Evolutionary conservation across 441 rosid genomes (phyloP).

Genomic region (Mallotus japonicus): DNA sequence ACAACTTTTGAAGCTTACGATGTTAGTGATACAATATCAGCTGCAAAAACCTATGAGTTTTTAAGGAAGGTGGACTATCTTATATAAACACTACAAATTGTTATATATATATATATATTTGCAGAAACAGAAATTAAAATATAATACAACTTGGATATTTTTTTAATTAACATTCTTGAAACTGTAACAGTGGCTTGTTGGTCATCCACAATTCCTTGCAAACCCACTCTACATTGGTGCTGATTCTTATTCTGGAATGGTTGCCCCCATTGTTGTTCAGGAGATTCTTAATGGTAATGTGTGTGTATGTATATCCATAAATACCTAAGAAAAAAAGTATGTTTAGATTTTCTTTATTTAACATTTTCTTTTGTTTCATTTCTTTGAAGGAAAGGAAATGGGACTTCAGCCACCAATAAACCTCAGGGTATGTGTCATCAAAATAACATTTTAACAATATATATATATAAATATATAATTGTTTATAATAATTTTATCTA

Average conservation of each 20-base stretch:
- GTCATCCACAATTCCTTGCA: slow-evolving; percentile 23
- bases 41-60: slow-evolving; percentile 25
- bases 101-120: too few relatives aligned
- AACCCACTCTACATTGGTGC: slow-evolving; percentile 32
- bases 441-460: not conserved
- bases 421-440: slow-evolving; percentile 25
- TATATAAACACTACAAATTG: too few relatives aligned
- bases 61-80: slow-evolving; percentile 24
- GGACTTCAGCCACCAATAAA: slow-evolving; percentile 21
- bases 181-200: slow-evolving; percentile 31
- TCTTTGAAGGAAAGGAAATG: slow-evolving; percentile 26
- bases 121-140: too few relatives aligned
- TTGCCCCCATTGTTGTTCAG: slow-evolving; percentile 28
- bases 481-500: too few relatives aligned
- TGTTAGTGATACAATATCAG: slow-evolving; percentile 24
- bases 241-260: slow-evolving; percentile 36
- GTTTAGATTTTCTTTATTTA: too few relatives aligned
- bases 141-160: too few relatives aligned
- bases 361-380: not conserved
- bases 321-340: too few relatives aligned
- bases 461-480: too few relatives aligned
- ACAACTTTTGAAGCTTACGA: slow-evolving; percentile 23
- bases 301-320: too few relatives aligned
- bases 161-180: too few relatives aligned
- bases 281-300: slow-evolving; percentile 27